Base-by-base conservation (phyloP, 139 green algal species). In the Edaphochlamys debaryana region DNA sequence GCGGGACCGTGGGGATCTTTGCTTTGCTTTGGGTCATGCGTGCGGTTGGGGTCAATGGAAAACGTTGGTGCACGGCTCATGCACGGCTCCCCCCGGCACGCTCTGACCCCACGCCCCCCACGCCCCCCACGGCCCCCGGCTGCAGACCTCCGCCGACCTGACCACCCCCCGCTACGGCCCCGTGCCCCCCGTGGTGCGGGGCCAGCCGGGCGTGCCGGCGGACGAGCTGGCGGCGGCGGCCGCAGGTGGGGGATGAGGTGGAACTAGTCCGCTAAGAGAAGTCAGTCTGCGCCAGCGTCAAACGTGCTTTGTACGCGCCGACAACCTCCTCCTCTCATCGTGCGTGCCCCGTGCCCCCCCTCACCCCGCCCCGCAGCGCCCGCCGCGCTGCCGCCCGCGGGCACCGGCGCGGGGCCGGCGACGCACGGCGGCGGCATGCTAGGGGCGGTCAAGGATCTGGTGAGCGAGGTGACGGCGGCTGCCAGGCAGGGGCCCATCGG, bases 161-260 rank as follows among this genome's bases (percentile, higher is more conserved):
- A 41, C 25, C 41, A 89, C 76, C 32, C 76, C 76, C 8, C 76
- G 76, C 40, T 82, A 82, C 76, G 76, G 36, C 48, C 77, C 70
- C 37, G 85, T 89, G 20, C 85, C 85, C 3, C 69, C 70, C 29
- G 79, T 89, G 38, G 52, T 45, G 69, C 48, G 83, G 19, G 85
- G 79, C 29, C 52, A 41, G 17, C 60, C 69, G 9, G 85, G 64
- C 6, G 36, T 89, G 38, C 85, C 85, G 15, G 11, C 66, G 85
- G 69, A 79, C 20, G 69, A 79, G 64, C 22, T 89, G 71, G 40
- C 71, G 20, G 42, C 32, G 56, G 25, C 15, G 56, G 56, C 9
- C 25, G 56, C 56, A 32, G 56, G 19, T 23, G 22, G 6, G 22
- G 56, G 6, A 25, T 9, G 56, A 6, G 76, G 75, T 23, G 67